Evolutionary conservation across 306 rosid species (phyloP), one percentile per base, ranked within the genome.

Genomic region (Malus sylvestris): DNA sequence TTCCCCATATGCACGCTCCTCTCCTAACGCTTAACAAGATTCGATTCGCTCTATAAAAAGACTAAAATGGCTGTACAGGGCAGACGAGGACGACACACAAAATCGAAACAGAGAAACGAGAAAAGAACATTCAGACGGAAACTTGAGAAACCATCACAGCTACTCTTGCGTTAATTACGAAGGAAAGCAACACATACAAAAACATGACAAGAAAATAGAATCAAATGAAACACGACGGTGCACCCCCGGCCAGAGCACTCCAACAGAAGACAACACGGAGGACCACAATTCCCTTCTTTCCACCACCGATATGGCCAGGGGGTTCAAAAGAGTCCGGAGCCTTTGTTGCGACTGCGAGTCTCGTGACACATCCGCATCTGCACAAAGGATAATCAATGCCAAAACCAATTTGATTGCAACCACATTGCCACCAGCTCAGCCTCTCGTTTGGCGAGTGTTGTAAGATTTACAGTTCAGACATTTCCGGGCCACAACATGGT

Each of bases 391-490:
- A 27, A 20, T 27, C 35, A 69, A 45, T 33, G 18, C 12, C 25
- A 16, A 15, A 8, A 33, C 9, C 20, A 25, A 18, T 4, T 67
- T 57, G 11, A 6, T 20, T 15, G 69, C 81, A 30, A 55, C 67
- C 64, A 60, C 2, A 22, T 3, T 9, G 76, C 83, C 85, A 85
- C 78, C 38, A n/a, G 78, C 73, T 89, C 85, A 90, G 80, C 91
- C 89, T 82, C 94, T 82, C 27, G 90, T 91, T 79, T 85, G 88
- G 35, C 93, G 85, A 14, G 96, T 94, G 88, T 94, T 94, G 74
- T 94, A 94, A 49, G 98, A 91, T 63, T 83, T 91, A 87, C 98
- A 94, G 83, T 86, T 74, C 71, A 77, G 32, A 81, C 97, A 94
- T 83, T 88, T 94, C 40, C 83, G 98, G 64, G 90, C 98, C 72